Evolutionary conservation across 306 rosid genomes (phyloP), one percentile per base, ranked within the genome.

Genomic region (Sphenostylis stenocarpa): DNA sequence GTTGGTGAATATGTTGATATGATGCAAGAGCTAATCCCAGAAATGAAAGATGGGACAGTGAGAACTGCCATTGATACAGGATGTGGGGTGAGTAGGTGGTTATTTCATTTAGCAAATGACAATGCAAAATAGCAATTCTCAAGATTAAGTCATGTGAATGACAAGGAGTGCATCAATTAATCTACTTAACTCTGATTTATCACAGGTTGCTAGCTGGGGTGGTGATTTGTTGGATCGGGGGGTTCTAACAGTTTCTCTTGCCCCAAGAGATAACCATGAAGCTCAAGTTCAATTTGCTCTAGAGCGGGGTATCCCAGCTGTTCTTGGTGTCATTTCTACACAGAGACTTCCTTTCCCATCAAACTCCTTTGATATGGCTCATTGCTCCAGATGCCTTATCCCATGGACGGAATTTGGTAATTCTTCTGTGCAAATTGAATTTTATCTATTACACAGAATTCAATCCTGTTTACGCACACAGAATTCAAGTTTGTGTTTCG

Each of bases 261-360:
- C 99, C 0, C 99, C 99, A 36, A 96, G 99, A 89, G 99, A 96
- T 85, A 96, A 96, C 87, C 99, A 96, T 82, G 99, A 96, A 89
- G 99, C 99, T 87, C 99, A 96, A 82, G 98, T 96, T 77, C 99
- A 96, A 82, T 96, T 96, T 72, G 99, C 99, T 21, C 76, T 96
- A 38, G 99, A 96, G 83, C 98, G 99, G 56, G 99, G 99, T 66
- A 96, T 96, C 80, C 99, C 99, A 1, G 99, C 99, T 8, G 80
- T 96, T 80, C 97, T 96, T 41, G 99, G 99, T 47, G 93, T 96
- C 85, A 86, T 96, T 87, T 96, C 99, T 51, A 96, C 98, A 2
- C 98, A 96, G 78, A 83, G 99, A 57, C 97, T 96, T 84, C 97
- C 99, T 41, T 96, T 89, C 86, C 96, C 99, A 13, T 91, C 99